Conservation (phyloP, 495 filamentous ascomycete genomes). For the Aspergillus steynii region DNA sequence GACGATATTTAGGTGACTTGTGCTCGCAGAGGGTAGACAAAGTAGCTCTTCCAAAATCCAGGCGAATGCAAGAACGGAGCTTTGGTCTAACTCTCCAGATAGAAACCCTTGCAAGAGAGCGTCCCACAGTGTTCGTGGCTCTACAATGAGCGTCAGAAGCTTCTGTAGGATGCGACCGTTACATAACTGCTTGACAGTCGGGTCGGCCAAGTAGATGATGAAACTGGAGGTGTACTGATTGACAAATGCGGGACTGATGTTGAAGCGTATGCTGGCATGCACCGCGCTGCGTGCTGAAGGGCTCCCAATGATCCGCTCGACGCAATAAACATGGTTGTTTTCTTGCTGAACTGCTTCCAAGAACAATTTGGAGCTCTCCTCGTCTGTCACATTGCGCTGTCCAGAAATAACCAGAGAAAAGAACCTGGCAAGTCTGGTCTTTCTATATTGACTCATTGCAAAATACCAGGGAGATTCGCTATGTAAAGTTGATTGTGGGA, state of each 20-base stretch:
- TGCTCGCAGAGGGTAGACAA: constrained; percentile 33
- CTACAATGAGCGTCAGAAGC: constrained; percentile 51
- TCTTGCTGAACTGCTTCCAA: constrained; percentile 59
- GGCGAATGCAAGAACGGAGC: constrained; percentile 48
- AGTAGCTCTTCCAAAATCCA: constrained; percentile 63
- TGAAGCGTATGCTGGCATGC: constrained; percentile 47
- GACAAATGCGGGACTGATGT: constrained; percentile 52
- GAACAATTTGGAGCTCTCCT: constrained; percentile 51
- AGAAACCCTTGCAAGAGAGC: constrained; percentile 48
- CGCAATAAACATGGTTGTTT: constrained; percentile 46
- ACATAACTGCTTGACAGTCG: constrained; percentile 49
- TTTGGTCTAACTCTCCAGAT: constrained; percentile 33
- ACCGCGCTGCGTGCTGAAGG: constrained; percentile 48
- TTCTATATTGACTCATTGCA: too few relatives aligned
- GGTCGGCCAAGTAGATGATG: constrained; percentile 27
- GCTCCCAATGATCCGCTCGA: constrained; percentile 57
- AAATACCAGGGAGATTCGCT: too few relatives aligned
- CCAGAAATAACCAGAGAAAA: constrained; percentile 34
- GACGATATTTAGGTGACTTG: constrained; percentile 14
- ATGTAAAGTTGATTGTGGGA: too few relatives aligned
- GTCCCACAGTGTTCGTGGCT: constrained; percentile 65
- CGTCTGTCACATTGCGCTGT: constrained; percentile 28
- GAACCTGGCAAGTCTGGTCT: constrained; percentile 20
- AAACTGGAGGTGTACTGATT: constrained; percentile 35
- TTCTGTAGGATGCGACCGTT: constrained; percentile 57